Evolutionary conservation across 1,139 yeast genomes (phyloP), one percentile per base, ranked within the genome.

Genomic region (Yamadazyma membranifaciens): DNA sequence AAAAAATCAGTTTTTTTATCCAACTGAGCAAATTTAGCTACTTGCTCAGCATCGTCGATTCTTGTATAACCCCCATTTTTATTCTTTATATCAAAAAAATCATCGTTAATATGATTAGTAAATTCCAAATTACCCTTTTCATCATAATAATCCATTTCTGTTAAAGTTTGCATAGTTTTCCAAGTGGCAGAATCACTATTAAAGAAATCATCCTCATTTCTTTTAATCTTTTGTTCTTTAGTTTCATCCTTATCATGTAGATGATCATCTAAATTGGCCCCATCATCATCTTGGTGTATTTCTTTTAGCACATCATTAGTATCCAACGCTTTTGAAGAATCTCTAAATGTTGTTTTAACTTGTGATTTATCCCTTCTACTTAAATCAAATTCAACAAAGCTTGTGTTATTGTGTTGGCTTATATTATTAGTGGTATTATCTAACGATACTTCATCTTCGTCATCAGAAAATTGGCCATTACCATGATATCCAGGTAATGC

Each of bases 21-120:
- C 43, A 91, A 76, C 43, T 76, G 80, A 15, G 81, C 72, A 47
- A 86, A 87, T 48, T 81, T 80, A 20, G 83, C 84, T 28, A 94
- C 95, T 57, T 92, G 98, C 44, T 79, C 84, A 52, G 89, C 95
- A 2, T 85, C 86, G 32, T 91, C 89, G 10, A 94, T 85, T 52
- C 95, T 82, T 1, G 98, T 92, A 56, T 94, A 92, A 0, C 95
- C 97, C 12, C 64, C 58, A 37, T 60, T 54, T 16, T 44, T 48
- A 30, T 55, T 51, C 31, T 57, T 52, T 31, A 46, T 53, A 11
- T 58, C 57, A 24, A 60, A 55, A 12, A 55, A 45, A 22, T 59
- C 63, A 44, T 30, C 49, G n/a, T 43, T 50, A 31, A 35, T 51
- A 40, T 52, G 52, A 2, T 54, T 43, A 11, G 58, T 47, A 43